Base-by-base conservation (phyloP, 2,329 filamentous ascomycete genomes). In the Ophiostoma perfectum region DNA sequence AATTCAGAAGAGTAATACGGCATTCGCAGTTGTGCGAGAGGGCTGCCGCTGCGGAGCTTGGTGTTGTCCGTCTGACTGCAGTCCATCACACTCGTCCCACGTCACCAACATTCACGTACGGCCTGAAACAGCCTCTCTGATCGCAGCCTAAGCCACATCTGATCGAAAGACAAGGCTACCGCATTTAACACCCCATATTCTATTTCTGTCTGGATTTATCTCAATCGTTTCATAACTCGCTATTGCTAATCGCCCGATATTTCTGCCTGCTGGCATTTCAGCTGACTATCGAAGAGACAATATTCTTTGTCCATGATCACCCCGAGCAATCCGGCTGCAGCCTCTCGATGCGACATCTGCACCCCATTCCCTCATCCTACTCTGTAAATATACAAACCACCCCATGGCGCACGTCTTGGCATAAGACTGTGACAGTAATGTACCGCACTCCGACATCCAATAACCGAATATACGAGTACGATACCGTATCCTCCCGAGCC, bases 291-390 rank as follows among this genome's bases (percentile, higher is more conserved):
- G 27, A 27, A 27, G 27, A 27, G 27, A 27, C 27, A 27, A 27
- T 27, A 27, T 27, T 27, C 27, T 27, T 27, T 27, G 27, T 27
- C 27, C 27, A 27, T 27, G 27, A 27, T 27, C 27, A 27, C 27
- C 27, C 55, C 55, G 55, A 60, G 55, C 55, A 14, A 60, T 60
- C 55, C 55, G 55, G 55, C 9, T 14, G 27, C 55, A 27, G 55
- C 27, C 27, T 27, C 27, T 27, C 27, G 27, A 1, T 27, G 38
- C 55, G 11, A 16, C 55, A 60, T 58, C 6, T 58, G 55, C 55
- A 58, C n/a, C 27, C 49, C 45, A 16, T 52, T 58, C 18, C 14
- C 55, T 58, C 27, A 16, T 12, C 27, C 27, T 27, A 27, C 27
- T 27, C 27, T 27, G 27, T 27, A 27, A 27, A 27, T 27, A 27